Base-by-base conservation (phyloP, 495 filamentous ascomycete species). In the Tuber brumale region DNA sequence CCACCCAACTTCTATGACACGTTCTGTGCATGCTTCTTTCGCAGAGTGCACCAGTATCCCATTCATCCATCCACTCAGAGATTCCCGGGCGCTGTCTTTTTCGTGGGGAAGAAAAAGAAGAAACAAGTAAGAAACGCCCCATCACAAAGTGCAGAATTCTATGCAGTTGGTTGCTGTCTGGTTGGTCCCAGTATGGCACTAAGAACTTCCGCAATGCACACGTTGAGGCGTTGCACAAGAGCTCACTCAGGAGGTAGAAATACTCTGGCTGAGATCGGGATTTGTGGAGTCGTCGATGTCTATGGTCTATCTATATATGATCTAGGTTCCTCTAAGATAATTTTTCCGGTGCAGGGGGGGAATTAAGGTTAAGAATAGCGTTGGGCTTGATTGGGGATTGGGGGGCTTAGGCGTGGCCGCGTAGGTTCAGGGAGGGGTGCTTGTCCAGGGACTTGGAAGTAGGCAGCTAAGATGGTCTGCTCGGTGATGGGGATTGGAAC, bases 11-110 rank as follows among this genome's bases (percentile, higher is more conserved):
- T 76, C 74, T 41, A 74, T 77, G 77, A 77, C 75, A 74, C 43
- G 76, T 79, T 79, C 77, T 71, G 41, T 77, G 77, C 77, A 74
- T 79, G 45, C 70, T 77, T 79, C 75, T 72, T 27, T 79, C 72
- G 71, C 66, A 77, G 69, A 27, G 23, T 9, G 9, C 19, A 19
- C 57, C 42, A 8, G 39, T 39, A 31, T 31, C 31, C 43, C 35
- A 35, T 72, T 74, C 8, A 39, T 69, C 69, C 44, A 19, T 16
- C 14, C 44, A 18, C 10, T 19, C 51, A 27, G 18, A 23, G 23
- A 57, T 57, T 10, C 27, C 51, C n/a, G 3, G 10, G n/a, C 2
- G 51, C 51, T 31, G 2, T 31, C 3, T 31, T 16, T 31, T 31
- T 16, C 51, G 3, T 61, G n/a, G 51, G 31, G 57, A 35, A 18